Conservation (phyloP, 139 green algal species). For the Volvox africanus region DNA sequence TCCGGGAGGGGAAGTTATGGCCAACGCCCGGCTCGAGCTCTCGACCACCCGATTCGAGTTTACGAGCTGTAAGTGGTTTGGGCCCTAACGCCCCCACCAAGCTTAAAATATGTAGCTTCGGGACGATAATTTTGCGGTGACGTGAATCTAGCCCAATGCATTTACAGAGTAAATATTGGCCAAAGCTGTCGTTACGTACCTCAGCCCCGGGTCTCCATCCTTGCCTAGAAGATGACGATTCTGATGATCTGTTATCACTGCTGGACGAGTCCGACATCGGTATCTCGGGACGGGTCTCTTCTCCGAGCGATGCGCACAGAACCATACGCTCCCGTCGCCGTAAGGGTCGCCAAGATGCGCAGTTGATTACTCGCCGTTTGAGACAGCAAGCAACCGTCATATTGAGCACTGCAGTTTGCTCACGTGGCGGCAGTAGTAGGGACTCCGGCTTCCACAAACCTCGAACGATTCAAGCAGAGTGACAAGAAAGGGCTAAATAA, state of each 20-base stretch:
- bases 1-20: too few species aligned
- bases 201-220: neutral
- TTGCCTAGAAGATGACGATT: neutral
- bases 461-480: neutral
- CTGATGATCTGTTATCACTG: neutral
- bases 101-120: neutral
- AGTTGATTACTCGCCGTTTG: neutral
- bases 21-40: too few species aligned
- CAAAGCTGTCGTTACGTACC: neutral
- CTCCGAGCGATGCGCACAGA: neutral
- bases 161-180: neutral
- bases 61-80: too few species aligned
- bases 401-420: neutral
- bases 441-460: neutral
- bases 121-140: too few species aligned
- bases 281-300: neutral
- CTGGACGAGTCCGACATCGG: neutral
- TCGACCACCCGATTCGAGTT: too few species aligned
- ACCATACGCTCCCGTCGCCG: conserved; percentile 19
- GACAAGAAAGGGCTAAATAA: neutral
- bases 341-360: neutral
- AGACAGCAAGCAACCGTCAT: neutral
- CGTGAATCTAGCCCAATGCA: neutral
- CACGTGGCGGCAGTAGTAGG: neutral
- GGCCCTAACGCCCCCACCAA: too few species aligned